A percentile compares a stretch with the other conserved stretches of the same genome.
phyloP scores from a whole-genome alignment of 345 rosid genomes.

The Acer negundo region DNA sequence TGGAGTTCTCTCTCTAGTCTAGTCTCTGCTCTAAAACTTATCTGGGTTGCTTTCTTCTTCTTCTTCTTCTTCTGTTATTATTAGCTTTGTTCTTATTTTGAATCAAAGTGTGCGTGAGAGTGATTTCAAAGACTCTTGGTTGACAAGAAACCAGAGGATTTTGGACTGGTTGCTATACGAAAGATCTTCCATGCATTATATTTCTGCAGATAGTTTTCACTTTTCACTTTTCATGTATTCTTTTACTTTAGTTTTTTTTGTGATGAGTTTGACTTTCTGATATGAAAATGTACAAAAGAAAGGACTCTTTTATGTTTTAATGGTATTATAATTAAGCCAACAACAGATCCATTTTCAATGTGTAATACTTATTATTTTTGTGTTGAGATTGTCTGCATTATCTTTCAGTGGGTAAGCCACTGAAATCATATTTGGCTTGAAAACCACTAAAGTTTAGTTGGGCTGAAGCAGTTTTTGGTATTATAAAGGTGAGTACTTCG shows the following conservation, averaged over 20 bases:
- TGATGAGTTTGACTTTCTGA: background rate
- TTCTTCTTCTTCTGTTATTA: no score
- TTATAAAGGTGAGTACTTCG: constrained; percentile 51
- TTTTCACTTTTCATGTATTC: constrained; percentile 9
- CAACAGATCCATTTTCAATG: background rate
- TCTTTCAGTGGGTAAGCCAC: constrained; percentile 90
- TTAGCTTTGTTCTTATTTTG: constrained; percentile 13
- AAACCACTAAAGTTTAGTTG: constrained; percentile 66
- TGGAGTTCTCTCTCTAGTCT: no score
- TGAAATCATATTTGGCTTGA: constrained; percentile 92
- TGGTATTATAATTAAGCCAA: background rate
- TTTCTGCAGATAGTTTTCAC: constrained; percentile 62
- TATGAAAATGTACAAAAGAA: background rate
- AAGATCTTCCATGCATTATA: constrained; percentile 54
- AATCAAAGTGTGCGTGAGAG: constrained; percentile 69
- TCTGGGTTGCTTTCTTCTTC: no score
- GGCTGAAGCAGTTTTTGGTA: constrained; percentile 72
- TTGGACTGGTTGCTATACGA: constrained; percentile 65
- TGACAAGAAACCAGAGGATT: constrained; percentile 58
- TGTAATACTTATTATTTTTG: constrained; percentile 13
- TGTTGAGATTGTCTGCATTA: constrained; percentile 1
- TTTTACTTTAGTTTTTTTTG: background rate
- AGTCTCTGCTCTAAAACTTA: background rate
- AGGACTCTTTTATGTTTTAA: no score
- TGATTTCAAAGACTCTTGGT: constrained; percentile 56